A percentile compares a stretch with the other conserved stretches of the same genome.
Conservation (phyloP, 768 basidiomycete species). For the Leccinum disarticulatum region DNA sequence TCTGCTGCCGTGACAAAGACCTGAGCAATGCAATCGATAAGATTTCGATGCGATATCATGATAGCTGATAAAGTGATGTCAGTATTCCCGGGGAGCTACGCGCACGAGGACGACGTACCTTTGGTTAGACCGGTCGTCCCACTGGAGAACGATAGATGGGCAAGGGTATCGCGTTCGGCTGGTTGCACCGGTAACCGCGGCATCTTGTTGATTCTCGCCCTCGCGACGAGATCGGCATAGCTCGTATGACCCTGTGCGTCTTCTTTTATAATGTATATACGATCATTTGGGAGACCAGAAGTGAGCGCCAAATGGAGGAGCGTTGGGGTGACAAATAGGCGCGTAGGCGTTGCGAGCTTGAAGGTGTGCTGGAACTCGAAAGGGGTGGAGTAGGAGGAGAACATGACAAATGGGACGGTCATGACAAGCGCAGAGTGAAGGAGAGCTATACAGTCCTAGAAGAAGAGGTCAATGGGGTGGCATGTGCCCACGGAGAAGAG, state of each 20-base stretch:
- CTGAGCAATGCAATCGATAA: slow-evolving; percentile 47
- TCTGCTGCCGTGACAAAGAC: slow-evolving; percentile 29
- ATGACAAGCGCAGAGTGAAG: no score
- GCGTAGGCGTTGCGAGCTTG: no score
- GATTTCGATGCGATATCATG: slow-evolving; percentile 70
- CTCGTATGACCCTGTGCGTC: slow-evolving; percentile 37
- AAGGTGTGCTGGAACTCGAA: no score
- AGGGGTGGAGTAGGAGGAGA: no score
- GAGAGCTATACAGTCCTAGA: no score
- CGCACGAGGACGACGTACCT: slow-evolving; percentile 39
- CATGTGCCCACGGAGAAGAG: no score
- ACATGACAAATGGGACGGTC: no score
- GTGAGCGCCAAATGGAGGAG: slow-evolving; percentile 42
- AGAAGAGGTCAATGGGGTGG: no score
- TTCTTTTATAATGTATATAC: slow-evolving; percentile 53
- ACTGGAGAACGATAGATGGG: slow-evolving; percentile 74
- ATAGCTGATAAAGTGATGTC: slow-evolving; percentile 46
- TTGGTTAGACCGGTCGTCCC: slow-evolving; percentile 78
- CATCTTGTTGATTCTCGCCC: slow-evolving; percentile 37
- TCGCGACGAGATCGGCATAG: slow-evolving; percentile 45
- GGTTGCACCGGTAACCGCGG: slow-evolving; percentile 44
- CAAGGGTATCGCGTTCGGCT: slow-evolving; percentile 54
- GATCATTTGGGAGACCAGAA: slow-evolving; percentile 38
- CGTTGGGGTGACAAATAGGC: slow-evolving; percentile 51
- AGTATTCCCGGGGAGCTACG: not conserved